A percentile compares a stretch with the other conserved stretches of the same genome.
These are phyloP conservation scores for Fraxinus nigra DNA, from an alignment of 305 asterid genomes.

Conservation along the genomic window DNA sequence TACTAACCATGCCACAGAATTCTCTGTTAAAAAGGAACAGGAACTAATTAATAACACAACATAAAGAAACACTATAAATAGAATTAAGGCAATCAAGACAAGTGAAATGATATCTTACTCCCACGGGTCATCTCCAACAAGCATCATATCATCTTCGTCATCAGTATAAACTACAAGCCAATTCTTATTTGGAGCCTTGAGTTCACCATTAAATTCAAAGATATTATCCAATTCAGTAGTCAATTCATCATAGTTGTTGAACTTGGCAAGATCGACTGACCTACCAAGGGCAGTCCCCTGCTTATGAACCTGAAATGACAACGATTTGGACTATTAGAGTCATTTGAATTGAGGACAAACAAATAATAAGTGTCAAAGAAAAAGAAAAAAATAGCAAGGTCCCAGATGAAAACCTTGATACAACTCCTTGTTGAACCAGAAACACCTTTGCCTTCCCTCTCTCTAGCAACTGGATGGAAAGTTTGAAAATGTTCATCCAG, in stretches of 20 bases:
- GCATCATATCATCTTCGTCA: constrained; percentile 98
- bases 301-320: constrained; percentile 60
- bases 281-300: constrained; percentile 93
- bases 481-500: constrained; percentile 50
- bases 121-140: constrained; percentile 99
- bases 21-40: constrained; percentile 44
- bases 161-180: constrained; percentile 94
- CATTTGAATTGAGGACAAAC: background rate
- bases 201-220: constrained; percentile 86
- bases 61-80: background rate
- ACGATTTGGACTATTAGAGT: background rate
- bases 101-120: constrained; percentile 54
- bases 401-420: constrained; percentile 61
- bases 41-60: constrained; percentile 8
- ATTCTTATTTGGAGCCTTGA: constrained; percentile 56
- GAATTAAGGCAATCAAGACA: background rate
- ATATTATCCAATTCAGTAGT: constrained; percentile 70
- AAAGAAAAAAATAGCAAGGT: background rate
- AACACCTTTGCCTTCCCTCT: constrained; percentile 52
- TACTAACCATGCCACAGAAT: constrained; percentile 86
- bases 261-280: constrained; percentile 86
- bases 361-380: background rate
- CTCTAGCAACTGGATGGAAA: constrained; percentile 31
- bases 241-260: constrained; percentile 67
- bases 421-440: constrained; percentile 76